phyloP scores from a whole-genome alignment of 768 basidiomycete genomes.

The Russula griseocarnosa region DNA sequence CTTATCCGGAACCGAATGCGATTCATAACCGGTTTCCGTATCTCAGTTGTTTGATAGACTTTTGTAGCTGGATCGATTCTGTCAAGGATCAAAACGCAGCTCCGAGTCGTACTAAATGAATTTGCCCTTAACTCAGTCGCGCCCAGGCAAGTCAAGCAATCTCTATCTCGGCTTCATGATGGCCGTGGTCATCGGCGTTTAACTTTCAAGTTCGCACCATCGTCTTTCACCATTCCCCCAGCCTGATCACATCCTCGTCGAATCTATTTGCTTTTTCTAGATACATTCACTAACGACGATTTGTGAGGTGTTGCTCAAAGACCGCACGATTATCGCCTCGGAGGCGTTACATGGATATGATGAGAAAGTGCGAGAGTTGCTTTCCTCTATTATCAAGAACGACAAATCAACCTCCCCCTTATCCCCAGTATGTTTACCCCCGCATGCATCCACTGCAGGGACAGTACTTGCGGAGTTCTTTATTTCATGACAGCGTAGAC shows the following conservation, averaged over 20 bases:
- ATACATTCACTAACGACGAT: constrained; percentile 47
- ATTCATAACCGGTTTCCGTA: neutral
- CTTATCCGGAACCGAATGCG: constrained; percentile 36
- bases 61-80: constrained; percentile 38
- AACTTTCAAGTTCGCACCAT: constrained; percentile 54
- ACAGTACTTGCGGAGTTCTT: too few relatives aligned
- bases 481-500: too few relatives aligned
- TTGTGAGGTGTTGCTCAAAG: constrained; percentile 66
- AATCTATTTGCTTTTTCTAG: constrained; percentile 35
- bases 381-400: constrained; percentile 1
- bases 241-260: neutral
- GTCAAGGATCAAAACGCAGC: constrained; percentile 15
- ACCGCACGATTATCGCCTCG: constrained; percentile 66
- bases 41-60: neutral
- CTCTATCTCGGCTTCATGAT: constrained; percentile 51
- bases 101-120: too few relatives aligned
- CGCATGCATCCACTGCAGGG: constrained; percentile 69
- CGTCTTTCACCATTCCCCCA: constrained; percentile 8
- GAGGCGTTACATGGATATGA: constrained; percentile 87
- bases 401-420: neutral
- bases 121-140: neutral
- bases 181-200: constrained; percentile 55
- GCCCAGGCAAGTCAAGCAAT: constrained; percentile 31
- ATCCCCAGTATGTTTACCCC: constrained; percentile 76
- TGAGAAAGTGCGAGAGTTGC: constrained; percentile 50